Evolutionary conservation across 352 stramenopile species (phyloP).

Genomic region (Vaucheria bursata): DNA sequence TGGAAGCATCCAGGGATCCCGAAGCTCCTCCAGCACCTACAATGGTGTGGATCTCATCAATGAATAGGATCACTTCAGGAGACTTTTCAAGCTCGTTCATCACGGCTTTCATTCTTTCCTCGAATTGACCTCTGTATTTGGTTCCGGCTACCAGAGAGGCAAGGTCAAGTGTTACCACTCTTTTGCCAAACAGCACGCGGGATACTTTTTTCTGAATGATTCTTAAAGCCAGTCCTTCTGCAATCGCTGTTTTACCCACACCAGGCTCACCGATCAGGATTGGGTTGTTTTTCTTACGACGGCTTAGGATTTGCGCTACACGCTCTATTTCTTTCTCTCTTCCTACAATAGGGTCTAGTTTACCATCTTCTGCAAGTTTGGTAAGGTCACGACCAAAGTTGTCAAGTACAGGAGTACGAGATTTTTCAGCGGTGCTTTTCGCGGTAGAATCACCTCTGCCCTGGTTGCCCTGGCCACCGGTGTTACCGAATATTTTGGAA

Average conservation of each 20-base stretch:
- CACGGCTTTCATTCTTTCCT: conserved; percentile 82
- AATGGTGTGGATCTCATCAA: conserved; percentile 86
- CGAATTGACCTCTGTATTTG: conserved; percentile 88
- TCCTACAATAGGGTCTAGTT: conserved; percentile 69
- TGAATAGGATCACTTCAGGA: conserved; percentile 76
- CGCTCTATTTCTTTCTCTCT: conserved; percentile 67
- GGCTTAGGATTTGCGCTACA: conserved; percentile 65
- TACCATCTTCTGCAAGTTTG: conserved; percentile 59
- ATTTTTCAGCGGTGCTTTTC: too few species aligned
- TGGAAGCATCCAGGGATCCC: conserved; percentile 75
- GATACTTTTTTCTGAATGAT: conserved; percentile 49
- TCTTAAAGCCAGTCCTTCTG: conserved; percentile 75
- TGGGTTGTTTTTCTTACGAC: conserved; percentile 84
- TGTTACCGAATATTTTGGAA: too few species aligned
- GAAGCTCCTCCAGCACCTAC: conserved; percentile 73
- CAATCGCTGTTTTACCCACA: too few species aligned
- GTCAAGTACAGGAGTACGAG: conserved; percentile 43
- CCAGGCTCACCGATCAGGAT: too few species aligned
- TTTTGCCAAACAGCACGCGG: conserved; percentile 44
- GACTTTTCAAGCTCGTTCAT: conserved; percentile 73
- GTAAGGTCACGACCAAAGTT: conserved; percentile 69
- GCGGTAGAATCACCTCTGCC: too few species aligned
- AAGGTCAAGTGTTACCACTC: conserved; percentile 77
- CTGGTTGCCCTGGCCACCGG: too few species aligned
- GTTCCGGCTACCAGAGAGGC: conserved; percentile 78